phyloP scores from a whole-genome alignment of 202 grass and related monocot genomes.

The Carex sylvatica region DNA sequence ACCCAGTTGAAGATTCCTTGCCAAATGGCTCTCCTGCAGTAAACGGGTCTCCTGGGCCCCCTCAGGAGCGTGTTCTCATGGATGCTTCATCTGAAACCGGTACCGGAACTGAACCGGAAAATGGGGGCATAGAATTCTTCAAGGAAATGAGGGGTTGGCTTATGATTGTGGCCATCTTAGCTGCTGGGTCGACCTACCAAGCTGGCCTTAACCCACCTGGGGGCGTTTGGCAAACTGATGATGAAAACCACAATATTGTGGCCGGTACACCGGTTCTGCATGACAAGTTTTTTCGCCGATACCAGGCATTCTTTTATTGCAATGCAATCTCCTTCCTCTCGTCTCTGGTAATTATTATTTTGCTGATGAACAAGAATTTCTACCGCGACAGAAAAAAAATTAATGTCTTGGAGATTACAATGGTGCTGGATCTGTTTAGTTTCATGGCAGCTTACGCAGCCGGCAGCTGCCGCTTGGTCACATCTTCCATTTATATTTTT shows the following conservation, averaged over 20 bases:
- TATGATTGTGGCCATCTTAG: slow-evolving; percentile 51
- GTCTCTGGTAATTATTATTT: slow-evolving; percentile 46
- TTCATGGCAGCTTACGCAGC: slow-evolving; percentile 64
- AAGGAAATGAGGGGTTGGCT: slow-evolving; percentile 49
- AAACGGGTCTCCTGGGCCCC: not conserved
- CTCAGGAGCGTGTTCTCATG: not conserved
- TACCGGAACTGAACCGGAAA: not conserved
- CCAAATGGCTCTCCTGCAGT: not conserved
- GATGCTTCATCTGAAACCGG: not conserved
- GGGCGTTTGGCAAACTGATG: slow-evolving; percentile 40
- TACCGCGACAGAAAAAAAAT: slow-evolving; percentile 41
- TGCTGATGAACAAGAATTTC: slow-evolving; percentile 52
- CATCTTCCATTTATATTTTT: slow-evolving; percentile 37
- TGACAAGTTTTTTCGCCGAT: slow-evolving; percentile 31
- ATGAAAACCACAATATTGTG: not conserved
- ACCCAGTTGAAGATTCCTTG: not conserved
- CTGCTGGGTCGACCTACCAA: slow-evolving; percentile 56
- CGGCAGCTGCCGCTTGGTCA: slow-evolving; percentile 44
- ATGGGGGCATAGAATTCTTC: not conserved
- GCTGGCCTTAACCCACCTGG: slow-evolving; percentile 64
- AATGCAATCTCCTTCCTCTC: slow-evolving; percentile 54
- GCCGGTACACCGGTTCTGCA: slow-evolving; percentile 45
- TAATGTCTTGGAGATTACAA: slow-evolving; percentile 48
- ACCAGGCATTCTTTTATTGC: slow-evolving; percentile 51
- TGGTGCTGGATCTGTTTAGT: slow-evolving; percentile 47